Base-by-base conservation (phyloP, 2,329 filamentous ascomycete genomes). In the Penicillium oxalicum region DNA sequence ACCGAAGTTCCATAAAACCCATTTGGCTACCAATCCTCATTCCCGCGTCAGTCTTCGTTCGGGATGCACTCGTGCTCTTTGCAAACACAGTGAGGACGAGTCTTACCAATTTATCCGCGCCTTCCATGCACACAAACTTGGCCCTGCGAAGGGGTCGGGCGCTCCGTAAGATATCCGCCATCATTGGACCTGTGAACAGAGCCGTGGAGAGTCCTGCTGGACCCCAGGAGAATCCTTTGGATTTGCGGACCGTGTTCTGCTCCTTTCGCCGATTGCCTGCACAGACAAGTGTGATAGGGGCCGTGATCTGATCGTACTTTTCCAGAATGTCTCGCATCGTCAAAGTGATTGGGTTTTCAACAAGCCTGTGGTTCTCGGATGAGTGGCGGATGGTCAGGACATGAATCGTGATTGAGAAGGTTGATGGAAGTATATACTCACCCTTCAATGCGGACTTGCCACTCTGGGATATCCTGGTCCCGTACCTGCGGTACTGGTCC, bases 161-260 rank as follows among this genome's bases (percentile, higher is more conserved):
- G 53, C 74, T 77, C 49, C 75, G 76, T 12, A 95, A 74, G 4
- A 95, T 69, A 52, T 91, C 85, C 1, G 76, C 76, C 67, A 95
- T 81, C 36, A 84, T 74, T 0, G 90, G 86, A 24, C 91, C 91
- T 0, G 91, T 96, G 77, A 88, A 96, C 0, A 95, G 72, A 0
- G 89, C 88, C 0, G 88, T 96, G 0, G 89, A 94, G 5, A 96
- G 67, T 25, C 90, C 91, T 4, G 88, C 90, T 1, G 91, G 77
- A 33, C 91, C 91, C 91, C 91, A 96, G 2, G 89, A 95, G 71
- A 96, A 96, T 0, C 91, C 91, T 61, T 95, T 94, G 1, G 87
- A 88, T 67, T 95, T 95, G 12, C 88, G 79, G 3, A 95, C 87
- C 44, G 88, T 77, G 58, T 96, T 96, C 64, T 95, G 91, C 69